Evolutionary conservation across 768 basidiomycete species (phyloP), one percentile per base, ranked within the genome.

Genomic region (Pleurotus eryngii): DNA sequence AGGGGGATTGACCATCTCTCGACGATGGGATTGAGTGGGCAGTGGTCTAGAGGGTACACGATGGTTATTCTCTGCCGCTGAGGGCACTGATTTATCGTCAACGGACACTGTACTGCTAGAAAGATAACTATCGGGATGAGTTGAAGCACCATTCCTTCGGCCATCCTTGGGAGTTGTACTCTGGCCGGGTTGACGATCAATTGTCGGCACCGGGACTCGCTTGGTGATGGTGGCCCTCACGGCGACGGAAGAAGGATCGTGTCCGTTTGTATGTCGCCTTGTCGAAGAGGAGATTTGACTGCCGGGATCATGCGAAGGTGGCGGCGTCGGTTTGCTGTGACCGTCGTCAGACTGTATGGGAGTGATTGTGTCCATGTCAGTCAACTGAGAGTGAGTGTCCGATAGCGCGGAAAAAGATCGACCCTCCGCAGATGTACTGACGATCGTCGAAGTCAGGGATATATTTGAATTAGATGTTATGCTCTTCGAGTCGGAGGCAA

Each of bases 401-500:
- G 51, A 42, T 18, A n/a, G 51, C 24, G 38, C 12, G 38, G 51
- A 54, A 5, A 39, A 40, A 14, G 51, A 40, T 17, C 26, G 17
- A 9, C 51, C 51, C 14, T 35, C 35, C 39, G 22, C 24, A 24
- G 51, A 54, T n/a, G 51, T 22, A 24, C 37, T 38, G 9, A 18
- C 24, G 20, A 42, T 42, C 14, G 51, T 54, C 6, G 51, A 54
- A 5, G 51, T 45, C 49, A 71, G 67, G 14, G 76, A 74, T 6
- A 75, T 68, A 7, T 71, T 67, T 15, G 72, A 72, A 5, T 65
- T 65, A 18, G 67, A 70, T 66, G 45, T 59, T 35, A 46, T 61
- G 60, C 30, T 53, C 65, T 49, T 55, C 60, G 55, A 38, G 15
- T 11, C 38, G 17, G 18, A 40, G 8, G 40, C 18, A 15, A 45